These are phyloP conservation scores for Sabuloglossum arenarium DNA, from an alignment of 495 filamentous ascomycete species.

Conservation along the genomic window DNA sequence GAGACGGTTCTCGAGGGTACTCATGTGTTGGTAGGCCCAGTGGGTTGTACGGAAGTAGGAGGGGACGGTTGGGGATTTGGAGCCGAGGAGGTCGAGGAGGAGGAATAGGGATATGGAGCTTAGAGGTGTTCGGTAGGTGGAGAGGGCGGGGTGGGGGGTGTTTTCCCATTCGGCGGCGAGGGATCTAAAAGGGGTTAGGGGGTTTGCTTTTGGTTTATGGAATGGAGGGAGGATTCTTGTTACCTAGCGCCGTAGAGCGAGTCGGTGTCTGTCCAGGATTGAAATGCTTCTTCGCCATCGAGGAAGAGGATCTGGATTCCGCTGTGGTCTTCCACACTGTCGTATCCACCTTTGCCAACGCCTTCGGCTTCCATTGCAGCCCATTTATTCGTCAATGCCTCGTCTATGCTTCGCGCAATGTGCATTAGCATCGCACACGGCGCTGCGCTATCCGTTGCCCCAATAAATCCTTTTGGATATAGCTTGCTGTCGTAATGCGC, in stretches of 20 bases:
- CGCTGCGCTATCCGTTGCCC: conserved; percentile 79
- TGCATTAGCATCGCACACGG: conserved; percentile 88
- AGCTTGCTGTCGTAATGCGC: conserved; percentile 89
- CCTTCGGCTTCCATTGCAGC: conserved; percentile 40
- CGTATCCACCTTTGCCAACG: conserved; percentile 19
- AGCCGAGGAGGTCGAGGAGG: conserved; percentile 76
- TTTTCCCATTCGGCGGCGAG: conserved; percentile 57
- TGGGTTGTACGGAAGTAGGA: conserved; percentile 78
- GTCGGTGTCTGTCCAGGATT: conserved; percentile 54
- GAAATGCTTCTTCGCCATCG: conserved; percentile 89
- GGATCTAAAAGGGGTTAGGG: conserved; percentile 22
- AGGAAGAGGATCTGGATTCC: conserved; percentile 81
- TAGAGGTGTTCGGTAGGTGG: conserved; percentile 49
- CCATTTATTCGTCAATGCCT: conserved; percentile 64
- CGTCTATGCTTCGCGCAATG: conserved; percentile 58
- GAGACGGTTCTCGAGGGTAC: conserved; percentile 45
- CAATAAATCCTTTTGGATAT: conserved; percentile 71
- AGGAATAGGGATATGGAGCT: conserved; percentile 73
- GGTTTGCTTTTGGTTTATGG: background rate
- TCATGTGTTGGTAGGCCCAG: conserved; percentile 70
- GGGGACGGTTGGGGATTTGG: conserved; percentile 43
- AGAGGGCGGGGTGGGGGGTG: conserved; percentile 41
- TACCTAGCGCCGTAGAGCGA: conserved; percentile 72
- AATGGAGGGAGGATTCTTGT: conserved; percentile 3
- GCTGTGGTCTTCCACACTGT: conserved; percentile 39